Conservation (phyloP, 2,329 filamentous ascomycete genomes). For the Colletotrichum camelliae region DNA sequence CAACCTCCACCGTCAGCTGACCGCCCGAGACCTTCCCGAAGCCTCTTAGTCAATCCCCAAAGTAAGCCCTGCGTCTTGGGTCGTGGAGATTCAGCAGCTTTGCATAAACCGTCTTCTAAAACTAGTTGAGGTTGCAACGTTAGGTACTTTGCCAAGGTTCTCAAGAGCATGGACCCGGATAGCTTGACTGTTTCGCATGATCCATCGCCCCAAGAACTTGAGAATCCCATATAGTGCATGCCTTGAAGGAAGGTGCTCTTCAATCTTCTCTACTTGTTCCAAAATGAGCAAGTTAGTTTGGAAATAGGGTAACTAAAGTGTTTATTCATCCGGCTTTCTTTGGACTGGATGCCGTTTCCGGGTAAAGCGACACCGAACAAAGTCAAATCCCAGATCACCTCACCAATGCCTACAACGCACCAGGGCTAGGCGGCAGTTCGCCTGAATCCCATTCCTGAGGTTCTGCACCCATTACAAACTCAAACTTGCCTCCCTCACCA, state of each 20-base stretch:
- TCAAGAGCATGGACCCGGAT: not conserved
- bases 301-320: not conserved
- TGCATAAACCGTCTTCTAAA: not conserved
- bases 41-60: not conserved
- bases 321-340: too few species aligned
- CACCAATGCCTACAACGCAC: constrained; percentile 15
- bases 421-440: constrained; percentile 55
- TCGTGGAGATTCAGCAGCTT: not conserved
- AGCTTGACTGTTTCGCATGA: not conserved
- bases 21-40: not conserved
- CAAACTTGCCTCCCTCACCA: constrained; percentile 47
- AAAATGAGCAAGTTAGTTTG: not conserved
- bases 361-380: not conserved
- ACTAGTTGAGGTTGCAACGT: not conserved
- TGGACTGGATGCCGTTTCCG: too few species aligned
- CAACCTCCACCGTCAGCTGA: not conserved
- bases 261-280: not conserved
- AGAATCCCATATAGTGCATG: not conserved
- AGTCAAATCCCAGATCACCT: not conserved
- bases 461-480: constrained; percentile 47
- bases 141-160: not conserved
- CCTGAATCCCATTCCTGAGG: constrained; percentile 47
- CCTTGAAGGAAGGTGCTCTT: not conserved
- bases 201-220: rapidly evolving
- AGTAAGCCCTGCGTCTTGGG: not conserved